phyloP scores from a whole-genome alignment of 2,329 filamentous ascomycete genomes.

The Xylariaceae sp. region DNA sequence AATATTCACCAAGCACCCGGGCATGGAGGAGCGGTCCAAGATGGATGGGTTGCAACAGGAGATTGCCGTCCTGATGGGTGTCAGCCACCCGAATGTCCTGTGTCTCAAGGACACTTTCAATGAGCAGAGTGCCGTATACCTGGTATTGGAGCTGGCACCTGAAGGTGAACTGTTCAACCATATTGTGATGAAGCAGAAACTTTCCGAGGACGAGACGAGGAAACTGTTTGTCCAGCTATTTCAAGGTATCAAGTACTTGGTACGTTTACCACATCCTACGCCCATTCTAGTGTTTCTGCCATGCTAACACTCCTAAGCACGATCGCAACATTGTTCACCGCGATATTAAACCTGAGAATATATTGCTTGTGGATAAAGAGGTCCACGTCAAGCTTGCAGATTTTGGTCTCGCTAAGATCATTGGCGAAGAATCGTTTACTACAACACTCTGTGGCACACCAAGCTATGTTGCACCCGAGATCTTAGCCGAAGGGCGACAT shows the following conservation, averaged over 20 bases:
- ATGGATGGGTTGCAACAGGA: conserved; percentile 91
- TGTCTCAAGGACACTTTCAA: conserved; percentile 96
- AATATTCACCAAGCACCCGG: conserved; percentile 85
- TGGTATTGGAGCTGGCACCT: conserved; percentile 87
- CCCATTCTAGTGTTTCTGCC: conserved; percentile 35
- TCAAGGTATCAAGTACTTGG: conserved; percentile 92
- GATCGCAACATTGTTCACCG: conserved; percentile 97
- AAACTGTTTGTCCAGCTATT: conserved; percentile 92
- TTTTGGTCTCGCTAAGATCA: conserved; percentile 97
- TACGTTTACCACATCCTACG: conserved; percentile 53
- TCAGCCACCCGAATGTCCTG: conserved; percentile 90
- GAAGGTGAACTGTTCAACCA: conserved; percentile 96
- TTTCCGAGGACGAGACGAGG: conserved; percentile 82
- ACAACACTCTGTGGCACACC: conserved; percentile 97
- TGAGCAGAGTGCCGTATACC: conserved; percentile 86
- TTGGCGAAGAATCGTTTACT: conserved; percentile 97
- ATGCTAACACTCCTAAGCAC: conserved; percentile 64
- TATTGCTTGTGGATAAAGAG: conserved; percentile 84
- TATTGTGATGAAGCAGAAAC: conserved; percentile 89
- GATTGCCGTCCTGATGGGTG: conserved; percentile 95
- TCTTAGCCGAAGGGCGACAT: conserved; percentile 80
- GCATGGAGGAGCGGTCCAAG: conserved; percentile 83
- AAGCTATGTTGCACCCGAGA: conserved; percentile 95
- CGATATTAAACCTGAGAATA: conserved; percentile 98
- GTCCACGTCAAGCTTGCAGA: conserved; percentile 91